Evolutionary conservation across 2,329 filamentous ascomycete species (phyloP).

Genomic region (Clonostachys sp.): DNA sequence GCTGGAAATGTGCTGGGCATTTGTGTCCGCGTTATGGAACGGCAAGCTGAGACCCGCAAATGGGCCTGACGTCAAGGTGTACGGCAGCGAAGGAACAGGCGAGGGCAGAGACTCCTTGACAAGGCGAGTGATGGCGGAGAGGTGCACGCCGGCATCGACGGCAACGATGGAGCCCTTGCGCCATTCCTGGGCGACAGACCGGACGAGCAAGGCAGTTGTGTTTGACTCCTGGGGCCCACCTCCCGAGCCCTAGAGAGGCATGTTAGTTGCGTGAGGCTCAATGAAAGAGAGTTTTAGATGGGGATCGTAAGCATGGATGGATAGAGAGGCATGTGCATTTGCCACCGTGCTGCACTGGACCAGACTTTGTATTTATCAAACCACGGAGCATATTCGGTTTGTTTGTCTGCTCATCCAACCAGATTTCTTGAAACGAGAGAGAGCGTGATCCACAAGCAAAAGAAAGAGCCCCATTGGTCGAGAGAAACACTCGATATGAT

Average conservation of each 20-base stretch:
- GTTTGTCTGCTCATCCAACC: too few relatives aligned
- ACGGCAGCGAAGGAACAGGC: constrained; percentile 27
- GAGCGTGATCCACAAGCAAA: too few relatives aligned
- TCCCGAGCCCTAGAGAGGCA: constrained; percentile 65
- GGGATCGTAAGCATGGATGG: too few relatives aligned
- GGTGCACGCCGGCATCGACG: constrained; percentile 89
- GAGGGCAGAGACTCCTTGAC: constrained; percentile 53
- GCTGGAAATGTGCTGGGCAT: constrained; percentile 75
- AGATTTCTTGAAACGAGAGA: too few relatives aligned
- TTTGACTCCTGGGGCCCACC: constrained; percentile 89
- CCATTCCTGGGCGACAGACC: constrained; percentile 77
- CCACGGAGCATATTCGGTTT: too few relatives aligned
- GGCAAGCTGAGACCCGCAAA: constrained; percentile 77
- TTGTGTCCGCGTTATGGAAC: constrained; percentile 62
- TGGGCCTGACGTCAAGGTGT: constrained; percentile 62
- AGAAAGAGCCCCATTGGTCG: too few relatives aligned
- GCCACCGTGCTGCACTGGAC: too few relatives aligned
- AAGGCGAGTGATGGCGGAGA: constrained; percentile 79
- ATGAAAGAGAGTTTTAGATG: too few relatives aligned
- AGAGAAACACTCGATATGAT: neutral
- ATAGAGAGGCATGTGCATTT: too few relatives aligned
- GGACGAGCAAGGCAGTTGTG: constrained; percentile 83
- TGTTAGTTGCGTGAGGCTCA: too few relatives aligned
- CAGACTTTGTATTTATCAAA: too few relatives aligned
- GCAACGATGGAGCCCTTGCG: constrained; percentile 76